Evolutionary conservation across 345 rosid species (phyloP).

Genomic region (Melaleuca alternifolia): DNA sequence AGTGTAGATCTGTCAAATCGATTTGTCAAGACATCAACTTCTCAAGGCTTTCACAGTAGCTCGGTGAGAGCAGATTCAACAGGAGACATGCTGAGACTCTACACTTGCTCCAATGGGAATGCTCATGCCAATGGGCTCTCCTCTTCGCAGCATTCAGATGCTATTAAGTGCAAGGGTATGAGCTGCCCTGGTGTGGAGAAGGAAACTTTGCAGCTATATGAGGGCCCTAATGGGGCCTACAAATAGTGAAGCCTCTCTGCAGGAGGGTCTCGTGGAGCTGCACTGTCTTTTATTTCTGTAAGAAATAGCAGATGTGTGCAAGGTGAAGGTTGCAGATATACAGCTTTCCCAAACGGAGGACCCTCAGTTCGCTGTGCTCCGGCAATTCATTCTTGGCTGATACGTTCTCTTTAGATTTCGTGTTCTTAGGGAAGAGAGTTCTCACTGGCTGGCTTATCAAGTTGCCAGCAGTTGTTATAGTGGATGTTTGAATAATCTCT

Average conservation of each 20-base stretch:
- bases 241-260: neutral
- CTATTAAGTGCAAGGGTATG: neutral
- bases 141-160: slow-evolving; percentile 5
- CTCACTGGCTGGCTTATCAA: neutral
- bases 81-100: slow-evolving; percentile 1
- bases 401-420: slow-evolving; percentile 12
- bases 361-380: slow-evolving; percentile 4
- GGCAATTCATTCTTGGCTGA: slow-evolving; percentile 78
- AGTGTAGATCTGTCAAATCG: slow-evolving; percentile 7
- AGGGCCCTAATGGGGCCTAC: slow-evolving; percentile 15
- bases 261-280: neutral
- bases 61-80: slow-evolving; percentile 4
- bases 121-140: slow-evolving; percentile 5
- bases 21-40: slow-evolving; percentile 6
- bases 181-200: slow-evolving; percentile 11
- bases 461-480: neutral
- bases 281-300: neutral
- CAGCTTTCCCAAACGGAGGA: neutral
- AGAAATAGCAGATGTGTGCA: neutral
- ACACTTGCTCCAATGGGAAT: slow-evolving; percentile 3
- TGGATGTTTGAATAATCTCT: neutral
- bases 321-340: neutral
- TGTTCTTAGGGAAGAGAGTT: neutral
- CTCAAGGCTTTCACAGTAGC: slow-evolving; percentile 6
- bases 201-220: slow-evolving; percentile 17